Conservation (phyloP, 2,329 filamentous ascomycete species). For the Orbilia ellipsospora region DNA sequence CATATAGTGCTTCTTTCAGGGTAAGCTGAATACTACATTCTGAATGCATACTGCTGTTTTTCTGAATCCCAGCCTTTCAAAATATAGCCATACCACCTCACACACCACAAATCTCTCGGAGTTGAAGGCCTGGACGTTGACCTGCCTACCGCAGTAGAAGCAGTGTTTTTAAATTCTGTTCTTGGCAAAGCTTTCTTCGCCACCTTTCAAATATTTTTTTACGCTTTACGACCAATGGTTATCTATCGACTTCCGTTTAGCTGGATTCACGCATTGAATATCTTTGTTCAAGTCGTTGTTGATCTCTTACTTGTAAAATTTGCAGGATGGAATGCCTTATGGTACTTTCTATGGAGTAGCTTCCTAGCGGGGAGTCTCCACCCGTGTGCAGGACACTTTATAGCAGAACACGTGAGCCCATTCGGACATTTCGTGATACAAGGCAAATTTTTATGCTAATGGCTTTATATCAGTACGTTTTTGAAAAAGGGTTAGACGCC, state of each 20-base stretch:
- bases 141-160: constrained; percentile 90
- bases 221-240: constrained; percentile 94
- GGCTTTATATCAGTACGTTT: constrained; percentile 71
- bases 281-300: constrained; percentile 79
- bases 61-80: background rate
- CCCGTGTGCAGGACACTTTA: constrained; percentile 96
- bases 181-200: constrained; percentile 98
- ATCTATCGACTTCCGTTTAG: constrained; percentile 91
- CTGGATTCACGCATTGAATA: constrained; percentile 82
- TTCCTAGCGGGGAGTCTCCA: constrained; percentile 95
- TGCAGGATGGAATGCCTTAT: constrained; percentile 73
- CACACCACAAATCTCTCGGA: constrained; percentile 97
- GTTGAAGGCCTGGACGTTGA: constrained; percentile 97
- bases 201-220: constrained; percentile 99
- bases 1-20: constrained; percentile 95
- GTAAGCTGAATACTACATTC: constrained; percentile 65
- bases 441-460: background rate
- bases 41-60: background rate
- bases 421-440: background rate
- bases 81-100: constrained; percentile 90
- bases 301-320: constrained; percentile 75
- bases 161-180: constrained; percentile 91
- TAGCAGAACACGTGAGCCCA: constrained; percentile 79
- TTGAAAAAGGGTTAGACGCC: constrained; percentile 70
- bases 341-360: constrained; percentile 86